These are phyloP conservation scores for Amanita subjunquillea DNA, from an alignment of 768 basidiomycete genomes.

Conservation along the genomic window DNA sequence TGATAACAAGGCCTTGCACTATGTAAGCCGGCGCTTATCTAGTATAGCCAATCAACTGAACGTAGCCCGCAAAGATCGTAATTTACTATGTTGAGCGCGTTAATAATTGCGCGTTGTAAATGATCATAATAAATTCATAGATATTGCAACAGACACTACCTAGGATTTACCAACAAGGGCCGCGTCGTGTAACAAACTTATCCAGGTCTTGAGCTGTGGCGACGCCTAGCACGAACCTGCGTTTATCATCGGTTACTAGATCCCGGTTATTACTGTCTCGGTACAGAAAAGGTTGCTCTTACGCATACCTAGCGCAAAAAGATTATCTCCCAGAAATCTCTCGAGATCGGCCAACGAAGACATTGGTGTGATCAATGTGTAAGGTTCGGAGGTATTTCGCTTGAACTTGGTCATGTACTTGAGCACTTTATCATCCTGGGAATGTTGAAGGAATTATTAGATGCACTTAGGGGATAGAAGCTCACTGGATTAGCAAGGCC, in stretches of 20 bases:
- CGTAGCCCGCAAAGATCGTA: too few species aligned
- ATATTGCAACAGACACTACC: background rate
- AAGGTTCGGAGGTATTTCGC: conserved; percentile 52
- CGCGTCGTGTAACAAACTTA: conserved; percentile 44
- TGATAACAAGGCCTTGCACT: too few species aligned
- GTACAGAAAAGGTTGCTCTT: conserved; percentile 9
- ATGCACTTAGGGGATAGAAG: conserved; percentile 6
- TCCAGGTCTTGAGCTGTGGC: conserved; percentile 73
- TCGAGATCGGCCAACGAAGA: conserved; percentile 79
- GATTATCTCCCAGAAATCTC: conserved; percentile 57
- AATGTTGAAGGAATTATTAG: background rate
- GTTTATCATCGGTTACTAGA: conserved; percentile 73
- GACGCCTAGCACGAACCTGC: conserved; percentile 78
- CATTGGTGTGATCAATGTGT: conserved; percentile 72
- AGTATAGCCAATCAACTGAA: too few species aligned
- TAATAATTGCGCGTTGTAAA: too few species aligned
- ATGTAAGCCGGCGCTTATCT: too few species aligned
- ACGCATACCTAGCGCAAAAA: conserved; percentile 61
- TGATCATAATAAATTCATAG: background rate
- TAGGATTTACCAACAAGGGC: conserved; percentile 15
- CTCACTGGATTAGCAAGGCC: conserved; percentile 62
- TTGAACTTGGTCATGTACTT: conserved; percentile 69
- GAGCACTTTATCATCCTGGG: conserved; percentile 60
- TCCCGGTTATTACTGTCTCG: background rate
- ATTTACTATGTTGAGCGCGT: too few species aligned